Evolutionary conservation across 176 grass and related monocot genomes (phyloP), one percentile per base, ranked within the genome.

Genomic region (Musa troglodytarum): DNA sequence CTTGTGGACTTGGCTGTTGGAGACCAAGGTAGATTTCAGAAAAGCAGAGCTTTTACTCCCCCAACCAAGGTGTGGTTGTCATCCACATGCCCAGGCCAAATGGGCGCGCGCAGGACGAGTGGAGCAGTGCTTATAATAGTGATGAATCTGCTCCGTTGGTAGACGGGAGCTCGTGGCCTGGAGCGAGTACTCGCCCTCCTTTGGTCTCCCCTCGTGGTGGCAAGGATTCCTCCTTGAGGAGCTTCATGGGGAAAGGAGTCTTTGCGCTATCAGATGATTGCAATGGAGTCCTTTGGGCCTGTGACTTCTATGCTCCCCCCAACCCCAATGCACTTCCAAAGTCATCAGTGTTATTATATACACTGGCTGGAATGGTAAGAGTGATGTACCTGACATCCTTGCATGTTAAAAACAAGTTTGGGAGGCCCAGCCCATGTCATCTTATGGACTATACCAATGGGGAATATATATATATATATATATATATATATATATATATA

Each of bases 71-170:
- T 87, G 77, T 54, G 82, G 78, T 74, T 86, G 80, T 87, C 89
- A 78, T 71, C 82, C 92, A 89, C 92, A 96, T 89, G 92, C 43
- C 77, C 67, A 86, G 22, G 22, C 22, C 22, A 22, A 22, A 22
- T 22, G 22, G 22, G 22, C 22, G 22, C 22, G 22, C 22, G 22
- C 22, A 22, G 74, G 65, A 62, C 50, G 54, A 54, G 81, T 71
- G 51, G 78, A 28, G 26, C 26, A 28, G 26, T 28, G 26, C 26
- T 84, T 72, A 74, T n/a, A 73, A 26, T 66, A 71, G 21, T 49
- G 72, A 81, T 59, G 73, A 57, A 74, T 74, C 54, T 25, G 22
- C 22, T 65, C 63, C 22, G 25, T 65, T 65, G 22, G 25, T 26
- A 26, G 13, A 65, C 22, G 8, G 1, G 63, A 65, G 63, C 63